Conservation (phyloP, 2,329 filamentous ascomycete genomes). For the Acarospora socialis region DNA sequence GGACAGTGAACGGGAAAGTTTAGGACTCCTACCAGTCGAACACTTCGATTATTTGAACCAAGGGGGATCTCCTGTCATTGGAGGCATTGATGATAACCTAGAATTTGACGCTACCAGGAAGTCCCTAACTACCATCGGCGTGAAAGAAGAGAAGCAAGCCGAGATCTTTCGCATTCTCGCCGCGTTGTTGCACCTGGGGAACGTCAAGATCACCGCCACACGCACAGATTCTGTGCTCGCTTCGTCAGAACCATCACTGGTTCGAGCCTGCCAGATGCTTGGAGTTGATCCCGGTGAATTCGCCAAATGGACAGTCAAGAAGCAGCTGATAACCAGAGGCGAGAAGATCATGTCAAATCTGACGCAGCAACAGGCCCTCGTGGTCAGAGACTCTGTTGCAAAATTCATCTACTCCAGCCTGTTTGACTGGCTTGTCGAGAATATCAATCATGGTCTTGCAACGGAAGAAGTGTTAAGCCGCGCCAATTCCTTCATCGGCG, state of each 20-base stretch:
- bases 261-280: conserved; percentile 68
- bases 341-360: conserved; percentile 97
- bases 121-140: conserved; percentile 78
- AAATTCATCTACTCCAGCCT: conserved; percentile 98
- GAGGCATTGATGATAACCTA: conserved; percentile 87
- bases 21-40: conserved; percentile 67
- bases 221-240: conserved; percentile 75
- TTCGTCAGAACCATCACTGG: conserved; percentile 65
- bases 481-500: conserved; percentile 85
- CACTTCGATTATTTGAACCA: conserved; percentile 96
- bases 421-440: conserved; percentile 98
- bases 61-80: conserved; percentile 77
- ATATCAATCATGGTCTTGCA: conserved; percentile 81
- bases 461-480: conserved; percentile 73
- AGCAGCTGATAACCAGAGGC: conserved; percentile 87
- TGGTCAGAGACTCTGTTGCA: conserved; percentile 92
- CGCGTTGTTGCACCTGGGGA: conserved; percentile 83
- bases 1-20: conserved; percentile 64
- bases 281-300: conserved; percentile 79
- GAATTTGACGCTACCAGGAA: conserved; percentile 82
- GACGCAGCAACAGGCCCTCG: conserved; percentile 80
- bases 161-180: conserved; percentile 85
- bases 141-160: conserved; percentile 56
- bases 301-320: conserved; percentile 97
- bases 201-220: conserved; percentile 87